Conservation (phyloP, 345 rosid genomes). For the Draba incana region DNA sequence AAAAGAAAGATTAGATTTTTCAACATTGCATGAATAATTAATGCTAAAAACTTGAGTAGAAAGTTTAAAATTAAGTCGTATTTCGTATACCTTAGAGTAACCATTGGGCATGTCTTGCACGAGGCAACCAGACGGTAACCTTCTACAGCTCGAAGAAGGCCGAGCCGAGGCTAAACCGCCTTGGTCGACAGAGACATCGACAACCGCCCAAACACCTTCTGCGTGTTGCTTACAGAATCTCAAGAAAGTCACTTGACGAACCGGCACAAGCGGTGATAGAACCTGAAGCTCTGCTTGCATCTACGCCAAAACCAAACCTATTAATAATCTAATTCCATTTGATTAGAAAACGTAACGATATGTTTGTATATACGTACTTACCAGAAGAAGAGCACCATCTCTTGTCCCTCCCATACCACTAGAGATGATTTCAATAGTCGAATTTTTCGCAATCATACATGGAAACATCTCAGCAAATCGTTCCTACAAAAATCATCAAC, state of each 20-base stretch:
- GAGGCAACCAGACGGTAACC: slow-evolving; percentile 93
- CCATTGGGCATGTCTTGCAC: slow-evolving; percentile 96
- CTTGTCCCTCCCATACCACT: slow-evolving; percentile 85
- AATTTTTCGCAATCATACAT: slow-evolving; percentile 67
- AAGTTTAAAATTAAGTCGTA: not conserved
- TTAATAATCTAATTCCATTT: not conserved
- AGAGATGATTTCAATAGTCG: slow-evolving; percentile 72
- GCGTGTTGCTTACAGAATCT: slow-evolving; percentile 94
- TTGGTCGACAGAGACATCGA: slow-evolving; percentile 76
- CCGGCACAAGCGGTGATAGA: slow-evolving; percentile 89
- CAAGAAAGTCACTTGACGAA: slow-evolving; percentile 80
- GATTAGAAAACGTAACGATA: not conserved
- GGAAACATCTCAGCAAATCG: slow-evolving; percentile 98
- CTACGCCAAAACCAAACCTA: slow-evolving; percentile 34
- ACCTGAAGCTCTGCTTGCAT: slow-evolving; percentile 93
- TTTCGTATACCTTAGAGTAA: slow-evolving; percentile 71
- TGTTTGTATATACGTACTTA: slow-evolving; percentile 27
- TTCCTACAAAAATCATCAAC: slow-evolving; percentile 32
- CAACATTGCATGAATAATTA: not conserved
- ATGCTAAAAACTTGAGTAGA: not conserved
- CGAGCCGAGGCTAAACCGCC: slow-evolving; percentile 34
- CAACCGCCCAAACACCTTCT: slow-evolving; percentile 93
- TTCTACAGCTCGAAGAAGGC: slow-evolving; percentile 53
- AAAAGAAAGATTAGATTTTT: not conserved
- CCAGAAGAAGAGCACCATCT: slow-evolving; percentile 89